Evolutionary conservation across 177 flowering plant genomes (phyloP), one percentile per base, ranked within the genome.

Genomic region (Vitis hybrid): DNA sequence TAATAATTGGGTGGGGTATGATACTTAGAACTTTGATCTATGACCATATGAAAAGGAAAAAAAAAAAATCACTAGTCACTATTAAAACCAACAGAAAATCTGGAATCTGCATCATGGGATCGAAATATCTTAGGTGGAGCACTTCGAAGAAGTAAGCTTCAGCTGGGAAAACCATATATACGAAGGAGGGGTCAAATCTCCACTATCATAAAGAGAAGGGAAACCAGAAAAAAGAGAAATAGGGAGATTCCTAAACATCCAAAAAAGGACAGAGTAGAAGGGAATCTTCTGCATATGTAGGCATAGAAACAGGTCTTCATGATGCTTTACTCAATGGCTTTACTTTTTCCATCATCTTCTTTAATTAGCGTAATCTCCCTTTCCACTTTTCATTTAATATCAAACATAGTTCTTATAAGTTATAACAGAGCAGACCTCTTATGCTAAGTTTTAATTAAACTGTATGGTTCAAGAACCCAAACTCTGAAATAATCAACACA

Each of bases 191-290:
- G 72, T 78, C 81, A 74, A 76, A 71, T 72, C 67, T 51, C 74
- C 74, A 73, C 82, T 79, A 72, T 69, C 21, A 64, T 63, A 81
- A 75, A 74, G 74, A 39, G 55, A 66, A 77, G n/a, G 60, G 49
- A 63, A 70, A 50, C 48, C 64, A 21, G n/a, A 70, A 78, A 61
- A 78, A 61, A 51, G 60, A 62, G 45, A 56, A 39, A 50, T 51
- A 62, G 51, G 56, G 70, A 65, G 67, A 71, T 67, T 73, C 74
- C 69, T 61, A 74, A 73, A 19, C 71, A 23, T 14, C 10, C 45
- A 3, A 58, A 60, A 61, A 72, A 62, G 65, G 57, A 74, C 30
- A 61, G 23, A 54, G 11, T 45, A 59, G 45, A 21, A 64, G 65
- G 61, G 72, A 77, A 74, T 75, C 65, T 55, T 64, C 60, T 34